phyloP scores from a whole-genome alignment of 225 moss, liverwort and hornwort genomes.

The Pseudisothecium myosuroides region DNA sequence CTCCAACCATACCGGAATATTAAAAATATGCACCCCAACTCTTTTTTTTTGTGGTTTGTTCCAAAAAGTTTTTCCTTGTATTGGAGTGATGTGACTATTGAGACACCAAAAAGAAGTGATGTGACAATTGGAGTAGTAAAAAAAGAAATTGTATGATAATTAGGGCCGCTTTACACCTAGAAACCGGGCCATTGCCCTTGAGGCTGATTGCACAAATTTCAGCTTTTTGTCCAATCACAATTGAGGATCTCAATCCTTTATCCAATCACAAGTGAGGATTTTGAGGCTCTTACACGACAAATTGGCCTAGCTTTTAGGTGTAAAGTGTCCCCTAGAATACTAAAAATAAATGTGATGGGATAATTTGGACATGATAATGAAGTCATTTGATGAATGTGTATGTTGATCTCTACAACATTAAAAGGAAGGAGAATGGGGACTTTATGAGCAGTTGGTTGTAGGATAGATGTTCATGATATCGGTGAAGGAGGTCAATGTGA shows the following conservation, averaged over 20 bases:
- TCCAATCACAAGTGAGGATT: too few relatives aligned
- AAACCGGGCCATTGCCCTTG: too few relatives aligned
- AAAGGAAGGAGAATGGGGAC: fast-evolving
- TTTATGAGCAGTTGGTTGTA: fast-evolving
- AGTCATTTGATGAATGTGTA: background rate
- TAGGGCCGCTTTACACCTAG: too few relatives aligned
- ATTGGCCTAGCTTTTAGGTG: too few relatives aligned
- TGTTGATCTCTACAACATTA: background rate
- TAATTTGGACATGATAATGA: background rate
- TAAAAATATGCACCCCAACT: background rate
- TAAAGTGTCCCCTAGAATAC: too few relatives aligned
- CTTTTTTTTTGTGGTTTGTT: background rate
- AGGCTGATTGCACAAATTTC: too few relatives aligned
- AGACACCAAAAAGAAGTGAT: background rate
- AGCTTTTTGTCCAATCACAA: too few relatives aligned
- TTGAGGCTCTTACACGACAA: too few relatives aligned
- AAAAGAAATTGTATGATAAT: background rate
- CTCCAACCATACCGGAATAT: background rate
- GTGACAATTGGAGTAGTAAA: background rate
- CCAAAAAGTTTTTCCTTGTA: background rate
- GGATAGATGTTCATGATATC: background rate
- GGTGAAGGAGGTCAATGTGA: background rate
- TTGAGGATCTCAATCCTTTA: too few relatives aligned
- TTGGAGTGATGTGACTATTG: background rate
- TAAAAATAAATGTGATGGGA: background rate